These are phyloP conservation scores for Pleurotus ostreatus DNA, from an alignment of 768 basidiomycete species.

Conservation along the genomic window DNA sequence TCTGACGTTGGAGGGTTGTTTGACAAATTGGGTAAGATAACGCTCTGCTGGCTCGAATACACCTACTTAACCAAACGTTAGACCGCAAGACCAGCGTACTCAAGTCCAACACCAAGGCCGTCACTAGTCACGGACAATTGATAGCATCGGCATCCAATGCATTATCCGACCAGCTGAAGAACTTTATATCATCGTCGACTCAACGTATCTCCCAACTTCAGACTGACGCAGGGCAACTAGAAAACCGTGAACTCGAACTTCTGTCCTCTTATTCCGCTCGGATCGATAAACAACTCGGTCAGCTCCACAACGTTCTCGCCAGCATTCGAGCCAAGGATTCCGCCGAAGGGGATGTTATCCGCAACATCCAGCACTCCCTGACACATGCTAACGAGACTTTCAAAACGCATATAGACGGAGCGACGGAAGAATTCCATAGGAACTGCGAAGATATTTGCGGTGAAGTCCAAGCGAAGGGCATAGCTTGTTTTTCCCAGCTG, in stretches of 20 bases:
- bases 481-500: conserved; percentile 39
- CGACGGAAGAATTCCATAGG: conserved; percentile 49
- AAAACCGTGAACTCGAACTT: conserved; percentile 51
- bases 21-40: conserved; percentile 72
- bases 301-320: conserved; percentile 46
- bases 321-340: conserved; percentile 55
- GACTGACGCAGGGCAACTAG: conserved; percentile 52
- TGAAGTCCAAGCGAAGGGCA: conserved; percentile 39
- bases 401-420: conserved; percentile 46
- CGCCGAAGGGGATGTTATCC: conserved; percentile 48
- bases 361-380: conserved; percentile 42
- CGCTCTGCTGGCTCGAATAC: background rate
- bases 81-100: conserved; percentile 72
- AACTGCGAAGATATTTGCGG: conserved; percentile 44
- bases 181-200: conserved; percentile 54
- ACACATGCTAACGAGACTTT: conserved; percentile 51
- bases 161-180: conserved; percentile 56
- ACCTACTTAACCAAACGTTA: conserved; percentile 24
- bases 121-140: conserved; percentile 55
- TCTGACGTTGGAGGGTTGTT: conserved; percentile 70
- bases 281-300: conserved; percentile 55
- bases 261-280: conserved; percentile 45
- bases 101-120: conserved; percentile 60
- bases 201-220: conserved; percentile 52
- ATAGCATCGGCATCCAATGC: conserved; percentile 50